phyloP scores from a whole-genome alignment of 768 basidiomycete genomes.

The Boletellus ananiceps region DNA sequence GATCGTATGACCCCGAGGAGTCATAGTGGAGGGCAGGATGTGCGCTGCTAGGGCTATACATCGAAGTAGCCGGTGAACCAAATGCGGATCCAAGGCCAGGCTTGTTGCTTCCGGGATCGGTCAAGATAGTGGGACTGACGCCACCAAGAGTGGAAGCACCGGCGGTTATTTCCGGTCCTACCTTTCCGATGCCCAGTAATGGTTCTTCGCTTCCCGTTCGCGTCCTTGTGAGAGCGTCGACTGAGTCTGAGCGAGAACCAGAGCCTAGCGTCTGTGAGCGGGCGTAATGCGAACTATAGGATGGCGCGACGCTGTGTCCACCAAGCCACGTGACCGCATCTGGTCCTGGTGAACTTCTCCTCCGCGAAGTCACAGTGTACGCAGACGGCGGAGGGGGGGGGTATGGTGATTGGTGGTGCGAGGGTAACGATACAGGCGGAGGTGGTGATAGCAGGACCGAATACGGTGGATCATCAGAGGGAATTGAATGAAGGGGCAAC shows the following conservation, averaged over 20 bases:
- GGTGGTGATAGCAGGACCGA: conserved; percentile 24
- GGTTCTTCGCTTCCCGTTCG: conserved; percentile 30
- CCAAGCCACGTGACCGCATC: conserved; percentile 24
- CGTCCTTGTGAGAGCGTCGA: conserved; percentile 27
- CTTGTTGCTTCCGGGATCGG: conserved; percentile 10
- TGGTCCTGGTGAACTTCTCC: conserved; percentile 28
- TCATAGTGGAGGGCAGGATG: conserved; percentile 10
- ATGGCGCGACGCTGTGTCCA: conserved; percentile 24
- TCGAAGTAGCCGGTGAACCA: conserved; percentile 23
- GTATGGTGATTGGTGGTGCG: conserved; percentile 6
- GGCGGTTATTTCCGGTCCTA: conserved; percentile 3
- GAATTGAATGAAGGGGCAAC: conserved; percentile 15
- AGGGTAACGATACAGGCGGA: conserved; percentile 7
- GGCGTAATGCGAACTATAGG: conserved; percentile 25
- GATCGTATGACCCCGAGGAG: conserved; percentile 17
- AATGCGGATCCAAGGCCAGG: conserved; percentile 29
- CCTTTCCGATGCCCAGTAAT: conserved; percentile 17
- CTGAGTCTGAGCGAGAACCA: conserved; percentile 22
- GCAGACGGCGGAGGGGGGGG: conserved; percentile 26
- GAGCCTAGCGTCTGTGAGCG: conserved; percentile 29
- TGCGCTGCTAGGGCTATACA: conserved; percentile 15
- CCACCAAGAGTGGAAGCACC: conserved; percentile 8
- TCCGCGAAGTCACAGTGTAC: conserved; percentile 12
- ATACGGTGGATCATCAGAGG: conserved; percentile 15
- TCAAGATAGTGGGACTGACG: not conserved